Evolutionary conservation across 495 filamentous ascomycete genomes (phyloP).

Genomic region (Durotheca rogersii): DNA sequence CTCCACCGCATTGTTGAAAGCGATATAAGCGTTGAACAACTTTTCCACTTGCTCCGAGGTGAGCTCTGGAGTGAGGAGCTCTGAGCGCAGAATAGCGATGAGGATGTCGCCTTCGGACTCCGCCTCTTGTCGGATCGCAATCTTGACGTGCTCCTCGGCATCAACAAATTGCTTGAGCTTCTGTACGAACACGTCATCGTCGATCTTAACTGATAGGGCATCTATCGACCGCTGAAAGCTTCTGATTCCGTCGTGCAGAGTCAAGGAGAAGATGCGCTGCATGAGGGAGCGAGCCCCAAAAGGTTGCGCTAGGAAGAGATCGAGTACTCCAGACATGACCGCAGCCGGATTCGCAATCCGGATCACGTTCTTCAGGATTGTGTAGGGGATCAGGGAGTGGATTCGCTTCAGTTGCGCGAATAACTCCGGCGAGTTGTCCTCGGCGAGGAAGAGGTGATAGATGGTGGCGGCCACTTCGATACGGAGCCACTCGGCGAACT

Average conservation of each 20-base stretch:
- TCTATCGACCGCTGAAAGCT: conserved; percentile 84
- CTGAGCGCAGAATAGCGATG: conserved; percentile 76
- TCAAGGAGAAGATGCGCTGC: conserved; percentile 90
- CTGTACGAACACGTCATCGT: conserved; percentile 72
- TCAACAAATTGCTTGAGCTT: conserved; percentile 80
- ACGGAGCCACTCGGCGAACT: conserved; percentile 96
- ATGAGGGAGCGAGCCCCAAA: conserved; percentile 86
- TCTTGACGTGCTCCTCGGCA: conserved; percentile 70
- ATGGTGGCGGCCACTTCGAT: conserved; percentile 97
- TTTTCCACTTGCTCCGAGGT: conserved; percentile 71
- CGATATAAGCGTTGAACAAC: conserved; percentile 93
- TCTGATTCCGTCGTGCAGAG: conserved; percentile 84
- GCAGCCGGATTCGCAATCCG: conserved; percentile 92
- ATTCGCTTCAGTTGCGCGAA: conserved; percentile 93
- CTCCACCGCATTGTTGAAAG: conserved; percentile 92
- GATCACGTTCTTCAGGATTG: conserved; percentile 91
- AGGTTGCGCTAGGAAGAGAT: conserved; percentile 92
- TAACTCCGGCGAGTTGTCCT: conserved; percentile 94
- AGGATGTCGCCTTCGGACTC: conserved; percentile 72
- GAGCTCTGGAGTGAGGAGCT: conserved; percentile 68
- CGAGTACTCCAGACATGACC: conserved; percentile 89
- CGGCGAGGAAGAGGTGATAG: conserved; percentile 95
- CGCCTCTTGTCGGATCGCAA: conserved; percentile 71
- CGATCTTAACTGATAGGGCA: conserved; percentile 68
- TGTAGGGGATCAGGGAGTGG: conserved; percentile 91